Base-by-base conservation (phyloP, 495 filamentous ascomycete genomes). In the Ramalina peruviana region DNA sequence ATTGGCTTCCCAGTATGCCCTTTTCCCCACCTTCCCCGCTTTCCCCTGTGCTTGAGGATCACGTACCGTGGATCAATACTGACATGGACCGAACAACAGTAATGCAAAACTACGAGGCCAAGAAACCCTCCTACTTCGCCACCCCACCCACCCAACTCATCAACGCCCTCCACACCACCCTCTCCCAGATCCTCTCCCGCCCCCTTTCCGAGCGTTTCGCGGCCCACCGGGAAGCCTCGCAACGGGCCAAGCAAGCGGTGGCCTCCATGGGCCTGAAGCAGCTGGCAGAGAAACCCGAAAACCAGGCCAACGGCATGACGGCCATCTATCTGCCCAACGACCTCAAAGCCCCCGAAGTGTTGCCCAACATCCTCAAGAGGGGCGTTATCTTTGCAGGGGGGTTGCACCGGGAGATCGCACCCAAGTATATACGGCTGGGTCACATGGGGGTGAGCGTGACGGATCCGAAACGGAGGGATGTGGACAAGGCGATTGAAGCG, bases 91-190 rank as follows among this genome's bases (percentile, higher is more conserved):
- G 36, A 51, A 23, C 25, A 36, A 11, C 44, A 82, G 76, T 98
- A 61, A 97, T 98, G 92, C 80, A 89, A 71, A 95, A 95, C 64
- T 98, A 98, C 70, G 92, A 98, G 71, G 86, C 85, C 57, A 82
- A 85, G 68, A 98, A 97, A 68, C 78, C 93, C 39, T 94, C 87
- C 12, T 98, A 98, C 72, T 98, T 98, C 64, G 92, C 92, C 25
- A 98, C 92, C 12, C 92, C 92, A 0, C 84, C 87, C 12, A 94
- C 92, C 6, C 92, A 98, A 67, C 80, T 98, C 38, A 74, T 98
- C 55, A 90, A 85, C 62, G 92, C 92, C 33, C 80, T 98, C 39
- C 86, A 98, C 72, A 96, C 92, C 19, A 81, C 89, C n/a, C 73
- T 98, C 25, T 79, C 64, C 36, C 87, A 95, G 63, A 94, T 96